A percentile compares a stretch with the other conserved stretches of the same genome.
Evolutionary conservation across 345 rosid genomes (phyloP).

Genomic region (Acer negundo): DNA sequence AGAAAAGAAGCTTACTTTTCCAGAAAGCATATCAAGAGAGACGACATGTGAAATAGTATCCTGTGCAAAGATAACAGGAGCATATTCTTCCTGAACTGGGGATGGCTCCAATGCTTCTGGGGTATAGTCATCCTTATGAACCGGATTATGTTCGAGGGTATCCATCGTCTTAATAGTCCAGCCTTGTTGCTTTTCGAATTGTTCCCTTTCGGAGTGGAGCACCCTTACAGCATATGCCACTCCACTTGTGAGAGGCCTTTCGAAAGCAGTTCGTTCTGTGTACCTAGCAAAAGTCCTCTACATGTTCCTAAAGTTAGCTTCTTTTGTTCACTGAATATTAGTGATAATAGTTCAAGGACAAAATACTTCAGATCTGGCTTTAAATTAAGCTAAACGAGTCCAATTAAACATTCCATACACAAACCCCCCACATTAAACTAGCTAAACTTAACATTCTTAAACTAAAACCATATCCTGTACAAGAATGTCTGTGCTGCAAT

Average conservation of each 20-base stretch:
- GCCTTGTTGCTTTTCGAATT: constrained; percentile 89
- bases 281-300: constrained; percentile 89
- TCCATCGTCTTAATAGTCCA: constrained; percentile 94
- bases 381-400: constrained; percentile 13
- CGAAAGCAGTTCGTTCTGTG: constrained; percentile 93
- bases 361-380: constrained; percentile 27
- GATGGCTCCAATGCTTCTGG: constrained; percentile 70
- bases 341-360: constrained; percentile 10
- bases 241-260: constrained; percentile 98
- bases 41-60: constrained; percentile 88
- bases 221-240: constrained; percentile 96
- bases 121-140: constrained; percentile 71
- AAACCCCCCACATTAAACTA: neutral
- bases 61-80: constrained; percentile 98
- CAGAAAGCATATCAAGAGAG: constrained; percentile 93
- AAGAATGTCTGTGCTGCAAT: neutral
- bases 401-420: neutral
- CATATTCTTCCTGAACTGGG: constrained; percentile 88
- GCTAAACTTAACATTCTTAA: constrained; percentile 4
- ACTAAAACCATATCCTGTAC: neutral
- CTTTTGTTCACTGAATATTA: constrained; percentile 16
- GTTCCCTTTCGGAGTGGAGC: constrained; percentile 85
- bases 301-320: constrained; percentile 39
- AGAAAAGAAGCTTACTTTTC: constrained; percentile 59
- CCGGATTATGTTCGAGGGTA: constrained; percentile 67